phyloP scores from a whole-genome alignment of 495 filamentous ascomycete genomes.

The Penicillium argentinense region DNA sequence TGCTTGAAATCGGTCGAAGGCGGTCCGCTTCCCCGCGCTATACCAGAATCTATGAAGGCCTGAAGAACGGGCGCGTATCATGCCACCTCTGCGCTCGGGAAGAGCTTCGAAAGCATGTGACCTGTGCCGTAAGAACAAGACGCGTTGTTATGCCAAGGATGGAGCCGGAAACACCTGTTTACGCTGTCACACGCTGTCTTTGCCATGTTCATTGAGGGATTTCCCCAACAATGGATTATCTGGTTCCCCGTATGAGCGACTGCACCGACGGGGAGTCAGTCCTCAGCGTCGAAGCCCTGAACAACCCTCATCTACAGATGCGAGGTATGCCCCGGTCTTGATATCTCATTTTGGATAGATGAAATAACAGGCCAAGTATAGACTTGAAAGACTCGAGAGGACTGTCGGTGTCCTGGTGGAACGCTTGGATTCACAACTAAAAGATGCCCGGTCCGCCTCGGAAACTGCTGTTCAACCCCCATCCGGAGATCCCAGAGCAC shows the following conservation, averaged over 20 bases:
- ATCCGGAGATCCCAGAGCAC: neutral
- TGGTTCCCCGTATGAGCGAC: neutral
- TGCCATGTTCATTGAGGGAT: neutral
- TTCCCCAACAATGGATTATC: neutral
- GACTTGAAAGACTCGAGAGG: constrained; percentile 1
- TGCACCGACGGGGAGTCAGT: neutral
- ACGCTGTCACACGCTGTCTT: constrained; percentile 4
- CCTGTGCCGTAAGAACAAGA: constrained; percentile 5
- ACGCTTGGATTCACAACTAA: constrained; percentile 1
- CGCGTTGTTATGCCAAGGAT: constrained; percentile 1
- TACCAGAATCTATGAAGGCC: too few relatives aligned
- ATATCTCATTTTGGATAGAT: neutral
- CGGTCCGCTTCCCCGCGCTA: too few relatives aligned
- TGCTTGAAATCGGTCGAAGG: too few relatives aligned
- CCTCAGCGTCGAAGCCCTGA: neutral
- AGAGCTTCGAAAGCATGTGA: constrained; percentile 7
- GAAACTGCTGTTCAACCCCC: neutral
- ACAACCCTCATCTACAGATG: neutral
- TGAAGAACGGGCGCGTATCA: too few relatives aligned
- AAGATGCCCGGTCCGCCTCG: too few relatives aligned
- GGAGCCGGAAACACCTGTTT: constrained; percentile 3
- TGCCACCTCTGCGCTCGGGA: constrained; percentile 2
- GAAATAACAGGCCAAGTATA: neutral
- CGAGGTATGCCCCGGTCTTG: neutral
- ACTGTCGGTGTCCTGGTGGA: neutral